Conservation (phyloP, 164 flowering plant genomes). For the Vitis labrusca region DNA sequence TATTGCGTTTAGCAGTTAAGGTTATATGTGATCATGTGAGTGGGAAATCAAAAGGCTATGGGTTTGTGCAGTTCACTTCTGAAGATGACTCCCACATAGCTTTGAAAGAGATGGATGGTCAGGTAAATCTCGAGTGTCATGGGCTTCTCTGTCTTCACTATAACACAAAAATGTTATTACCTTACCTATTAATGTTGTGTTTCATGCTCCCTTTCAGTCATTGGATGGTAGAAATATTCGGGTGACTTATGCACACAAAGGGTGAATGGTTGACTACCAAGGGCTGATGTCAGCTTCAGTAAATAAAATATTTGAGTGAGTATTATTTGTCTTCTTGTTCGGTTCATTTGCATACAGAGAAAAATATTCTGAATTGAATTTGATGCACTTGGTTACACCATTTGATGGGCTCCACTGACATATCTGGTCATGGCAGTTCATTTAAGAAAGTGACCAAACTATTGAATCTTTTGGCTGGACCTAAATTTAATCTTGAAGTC, state of each 20-base stretch:
- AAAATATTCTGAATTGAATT: too few species aligned
- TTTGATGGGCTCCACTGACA: too few species aligned
- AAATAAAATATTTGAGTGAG: too few species aligned
- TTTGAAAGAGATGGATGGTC: slow-evolving; percentile 58
- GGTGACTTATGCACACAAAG: slow-evolving; percentile 42
- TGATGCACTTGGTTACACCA: too few species aligned
- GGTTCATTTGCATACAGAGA: too few species aligned
- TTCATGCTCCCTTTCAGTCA: slow-evolving; percentile 26
- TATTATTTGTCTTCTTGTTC: too few species aligned
- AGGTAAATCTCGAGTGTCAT: slow-evolving; percentile 27
- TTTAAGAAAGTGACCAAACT: too few species aligned
- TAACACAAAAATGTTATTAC: not conserved
- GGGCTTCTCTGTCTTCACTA: not conserved
- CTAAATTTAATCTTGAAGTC: too few species aligned
- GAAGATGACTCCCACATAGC: slow-evolving; percentile 48
- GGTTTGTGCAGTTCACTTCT: slow-evolving; percentile 55
- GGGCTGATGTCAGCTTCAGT: too few species aligned
- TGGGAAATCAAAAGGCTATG: slow-evolving; percentile 68
- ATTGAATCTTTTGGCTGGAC: too few species aligned
- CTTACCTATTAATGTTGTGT: not conserved
- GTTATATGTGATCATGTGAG: slow-evolving; percentile 59
- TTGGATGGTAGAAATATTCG: slow-evolving; percentile 67
- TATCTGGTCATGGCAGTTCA: too few species aligned
- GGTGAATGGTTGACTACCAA: too few species aligned
- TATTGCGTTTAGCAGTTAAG: slow-evolving; percentile 36